Conservation (phyloP, 1,284 basidiomycete species). For the Ceratobasidium sp. region DNA sequence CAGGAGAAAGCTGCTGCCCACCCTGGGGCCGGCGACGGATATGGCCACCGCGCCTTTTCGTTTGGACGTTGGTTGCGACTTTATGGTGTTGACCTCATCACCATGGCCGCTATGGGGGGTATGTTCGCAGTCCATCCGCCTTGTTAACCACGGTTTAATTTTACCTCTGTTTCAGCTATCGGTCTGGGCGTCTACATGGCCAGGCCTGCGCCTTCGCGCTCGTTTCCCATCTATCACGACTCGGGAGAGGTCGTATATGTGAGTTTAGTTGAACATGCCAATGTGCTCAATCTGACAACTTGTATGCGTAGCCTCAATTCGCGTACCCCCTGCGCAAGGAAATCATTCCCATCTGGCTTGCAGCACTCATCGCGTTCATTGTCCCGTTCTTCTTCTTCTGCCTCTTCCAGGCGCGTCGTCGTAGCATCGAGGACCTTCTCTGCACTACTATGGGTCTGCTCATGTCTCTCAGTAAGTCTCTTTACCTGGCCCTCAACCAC, state of each 20-base stretch:
- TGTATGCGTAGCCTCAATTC: conserved; percentile 50
- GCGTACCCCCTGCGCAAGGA: conserved; percentile 63
- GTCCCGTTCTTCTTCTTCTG: conserved; percentile 68
- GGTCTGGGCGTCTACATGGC: conserved; percentile 67
- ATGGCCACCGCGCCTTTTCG: conserved; percentile 52
- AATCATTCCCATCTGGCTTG: conserved; percentile 67
- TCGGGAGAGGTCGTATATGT: conserved; percentile 56
- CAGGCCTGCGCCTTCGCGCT: conserved; percentile 55
- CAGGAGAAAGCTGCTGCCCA: conserved; percentile 37
- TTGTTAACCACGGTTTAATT: background rate
- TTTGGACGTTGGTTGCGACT: conserved; percentile 60
- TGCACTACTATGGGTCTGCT: conserved; percentile 68
- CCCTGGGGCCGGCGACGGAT: conserved; percentile 28
- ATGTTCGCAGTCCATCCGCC: background rate
- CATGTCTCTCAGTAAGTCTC: conserved; percentile 60
- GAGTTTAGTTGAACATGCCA: conserved; percentile 25
- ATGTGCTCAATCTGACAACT: background rate
- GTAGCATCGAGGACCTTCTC: conserved; percentile 63
- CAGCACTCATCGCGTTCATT: conserved; percentile 68
- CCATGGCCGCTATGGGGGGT: conserved; percentile 63
- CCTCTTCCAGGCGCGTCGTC: conserved; percentile 63
- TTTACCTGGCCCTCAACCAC: background rate
- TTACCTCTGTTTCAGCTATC: conserved; percentile 53
- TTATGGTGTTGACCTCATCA: conserved; percentile 64
- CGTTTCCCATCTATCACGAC: conserved; percentile 56